phyloP scores from a whole-genome alignment of 2,329 filamentous ascomycete genomes.

The Arthrobotrys entomopaga region DNA sequence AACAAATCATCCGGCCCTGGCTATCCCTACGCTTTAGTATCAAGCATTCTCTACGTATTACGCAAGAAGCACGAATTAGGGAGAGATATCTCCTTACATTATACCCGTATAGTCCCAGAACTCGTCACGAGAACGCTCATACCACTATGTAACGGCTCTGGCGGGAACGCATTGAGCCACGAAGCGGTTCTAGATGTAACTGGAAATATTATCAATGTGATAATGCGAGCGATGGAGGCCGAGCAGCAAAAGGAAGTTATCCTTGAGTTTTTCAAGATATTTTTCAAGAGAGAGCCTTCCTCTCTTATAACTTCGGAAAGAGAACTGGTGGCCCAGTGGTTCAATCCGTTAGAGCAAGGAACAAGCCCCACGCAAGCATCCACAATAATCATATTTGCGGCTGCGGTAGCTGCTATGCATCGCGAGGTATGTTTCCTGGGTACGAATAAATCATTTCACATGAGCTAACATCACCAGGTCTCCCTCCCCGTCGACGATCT shows the following conservation, averaged over 20 bases:
- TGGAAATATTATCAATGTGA: slow-evolving; percentile 70
- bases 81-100: slow-evolving; percentile 64
- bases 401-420: slow-evolving; percentile 56
- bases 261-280: slow-evolving; percentile 68
- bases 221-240: slow-evolving; percentile 68
- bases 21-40: slow-evolving; percentile 71
- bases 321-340: slow-evolving; percentile 56
- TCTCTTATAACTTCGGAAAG: slow-evolving; percentile 61
- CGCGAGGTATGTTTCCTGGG: slow-evolving; percentile 55
- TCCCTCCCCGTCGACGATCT: slow-evolving; percentile 52
- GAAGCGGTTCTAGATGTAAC: slow-evolving; percentile 69
- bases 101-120: slow-evolving; percentile 66
- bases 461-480: slow-evolving; percentile 49
- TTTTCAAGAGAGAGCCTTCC: slow-evolving; percentile 61
- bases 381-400: slow-evolving; percentile 56
- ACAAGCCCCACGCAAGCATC: slow-evolving; percentile 44
- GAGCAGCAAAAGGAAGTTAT: slow-evolving; percentile 67
- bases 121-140: slow-evolving; percentile 57
- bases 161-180: slow-evolving; percentile 64
- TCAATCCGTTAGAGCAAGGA: slow-evolving; percentile 55
- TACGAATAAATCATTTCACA: background rate
- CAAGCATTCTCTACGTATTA: slow-evolving; percentile 72
- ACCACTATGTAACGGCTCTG: slow-evolving; percentile 62
- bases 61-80: slow-evolving; percentile 65
- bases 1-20: slow-evolving; percentile 60